Evolutionary conservation across 1,139 yeast species (phyloP), one percentile per base, ranked within the genome.

Genomic region (Sugiyamaella grinbergsii): DNA sequence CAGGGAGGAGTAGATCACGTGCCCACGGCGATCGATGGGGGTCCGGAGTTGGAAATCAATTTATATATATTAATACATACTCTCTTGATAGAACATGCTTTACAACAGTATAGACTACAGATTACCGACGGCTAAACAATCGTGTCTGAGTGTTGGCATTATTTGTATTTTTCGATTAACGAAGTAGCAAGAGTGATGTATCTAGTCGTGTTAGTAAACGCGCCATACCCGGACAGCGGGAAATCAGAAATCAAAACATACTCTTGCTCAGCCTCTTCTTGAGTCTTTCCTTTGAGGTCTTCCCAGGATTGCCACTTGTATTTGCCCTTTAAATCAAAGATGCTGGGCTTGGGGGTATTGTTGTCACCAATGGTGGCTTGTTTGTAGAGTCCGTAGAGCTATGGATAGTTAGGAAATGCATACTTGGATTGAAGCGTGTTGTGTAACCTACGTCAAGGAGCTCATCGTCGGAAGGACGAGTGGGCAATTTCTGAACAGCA

Each of bases 261-360:
- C 72, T 88, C 77, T 65, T 79, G 62, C 76, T 91, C 98, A 57
- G 99, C 99, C 28, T 90, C 97, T 62, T 83, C 95, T 72, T 85
- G 87, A 49, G 89, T 72, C 54, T 79, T 80, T 52, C 98, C 98
- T 75, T 88, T 85, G 64, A 84, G 76, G 62, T 83, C 83, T 65
- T 83, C 85, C 98, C 98, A 93, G 15, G 97, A 80, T 70, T 89
- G 91, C 98, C 98, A 93, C 80, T 93, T 93, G 81, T 87, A 87
- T 74, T 93, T 91, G 62, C 93, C 97, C 77, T 86, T 87, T 74
- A 93, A 79, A 74, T 91, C 95, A 71, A 91, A 88, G 58, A 87
- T 74, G 58, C 96, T 95, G 54, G 75, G 84, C 72, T 85, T 85
- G 54, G 81, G 74, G 55, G 95, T 85, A 70, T 77, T 79, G 77